Percentiles rank a stretch among this genome's conserved stretches.
These are phyloP conservation scores for Nowakowskiella sp. DNA, from an alignment of 192 early-diverging fungal genomes.

Conservation along the genomic window DNA sequence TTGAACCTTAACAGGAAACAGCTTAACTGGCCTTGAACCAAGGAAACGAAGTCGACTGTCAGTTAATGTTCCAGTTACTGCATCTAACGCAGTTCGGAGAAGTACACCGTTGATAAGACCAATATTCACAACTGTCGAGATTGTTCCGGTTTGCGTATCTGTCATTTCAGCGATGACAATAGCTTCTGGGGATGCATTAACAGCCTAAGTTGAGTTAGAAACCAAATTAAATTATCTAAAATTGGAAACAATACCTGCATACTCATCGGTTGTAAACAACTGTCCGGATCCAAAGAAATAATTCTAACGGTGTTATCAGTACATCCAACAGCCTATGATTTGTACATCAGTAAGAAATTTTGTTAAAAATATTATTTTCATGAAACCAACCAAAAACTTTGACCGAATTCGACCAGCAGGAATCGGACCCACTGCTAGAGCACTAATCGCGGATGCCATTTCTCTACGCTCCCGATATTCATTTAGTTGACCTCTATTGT, in stretches of 20 bases:
- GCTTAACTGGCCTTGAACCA: constrained; percentile 73
- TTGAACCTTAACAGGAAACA: constrained; percentile 62
- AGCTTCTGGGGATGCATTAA: constrained; percentile 59
- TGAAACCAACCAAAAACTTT: constrained; percentile 53
- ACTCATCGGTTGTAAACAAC: constrained; percentile 65
- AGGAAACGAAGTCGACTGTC: constrained; percentile 79
- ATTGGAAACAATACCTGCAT: constrained; percentile 36
- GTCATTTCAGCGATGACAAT: constrained; percentile 74
- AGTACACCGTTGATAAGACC: constrained; percentile 87
- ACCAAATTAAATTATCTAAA: too few species aligned
- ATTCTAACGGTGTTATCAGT: constrained; percentile 87
- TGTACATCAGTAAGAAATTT: background rate
- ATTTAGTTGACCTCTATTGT: constrained; percentile 69
- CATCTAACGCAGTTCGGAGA: constrained; percentile 78
- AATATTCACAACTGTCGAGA: constrained; percentile 50
- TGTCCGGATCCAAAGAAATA: constrained; percentile 70
- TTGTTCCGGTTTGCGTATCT: constrained; percentile 50
- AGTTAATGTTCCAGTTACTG: constrained; percentile 68
- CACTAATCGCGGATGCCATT: constrained; percentile 60
- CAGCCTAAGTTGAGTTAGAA: constrained; percentile 39
- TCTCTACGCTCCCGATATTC: constrained; percentile 77
- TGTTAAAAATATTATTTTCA: background rate
- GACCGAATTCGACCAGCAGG: constrained; percentile 65
- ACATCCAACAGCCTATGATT: constrained; percentile 70
- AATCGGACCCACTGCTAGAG: constrained; percentile 71